Base-by-base conservation (phyloP, 495 filamentous ascomycete genomes). In the Aspergillus haitiensis region DNA sequence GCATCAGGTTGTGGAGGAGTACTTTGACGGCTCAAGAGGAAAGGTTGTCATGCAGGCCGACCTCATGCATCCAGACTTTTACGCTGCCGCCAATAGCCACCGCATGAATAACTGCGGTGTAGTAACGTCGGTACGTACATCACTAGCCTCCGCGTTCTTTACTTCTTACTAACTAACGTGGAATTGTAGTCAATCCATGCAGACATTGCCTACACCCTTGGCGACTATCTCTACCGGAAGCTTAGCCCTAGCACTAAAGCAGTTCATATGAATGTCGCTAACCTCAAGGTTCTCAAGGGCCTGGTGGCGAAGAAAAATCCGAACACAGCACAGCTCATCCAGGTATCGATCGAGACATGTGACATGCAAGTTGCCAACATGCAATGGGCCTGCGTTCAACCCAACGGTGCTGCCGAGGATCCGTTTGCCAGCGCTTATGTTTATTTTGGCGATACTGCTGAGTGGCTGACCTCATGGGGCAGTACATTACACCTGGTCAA, bases 401-500 rank as follows among this genome's bases (percentile, higher is more conserved):
- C 21, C 21, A 63, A 56, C 56, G 61, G 35, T 15, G 48, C 45
- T n/a, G 59, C 45, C 3, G 31, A 44, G 6, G 68, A 72, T 53
- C 56, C 68, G 6, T 73, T 77, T 47, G 68, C 71, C 27, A 67
- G 33, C 5, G 66, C 56, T 12, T 3, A 39, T 5, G 32, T 71
- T 13, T 45, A n/a, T 8, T 72, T 59, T 21, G 64, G 48, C 3
- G 45, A 66, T 40, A 21, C 70, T 4, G 5, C 58, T 6, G 45
- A 51, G 15, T 72, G 68, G 68, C 62, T 65, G 3, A 31, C 39
- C 1, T 27, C 33, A 2, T 74, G 61, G 60, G 12, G 61, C 47
- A 79, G 79, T 18, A 73, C 70, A 34, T 66, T 70, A 16, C 86
- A 85, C 65, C 71, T 88, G 40, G 79, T 88, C 59, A 76, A 79